These are phyloP conservation scores for Trichoderma pleuroti DNA, from an alignment of 2,329 filamentous ascomycete genomes.

Conservation along the genomic window DNA sequence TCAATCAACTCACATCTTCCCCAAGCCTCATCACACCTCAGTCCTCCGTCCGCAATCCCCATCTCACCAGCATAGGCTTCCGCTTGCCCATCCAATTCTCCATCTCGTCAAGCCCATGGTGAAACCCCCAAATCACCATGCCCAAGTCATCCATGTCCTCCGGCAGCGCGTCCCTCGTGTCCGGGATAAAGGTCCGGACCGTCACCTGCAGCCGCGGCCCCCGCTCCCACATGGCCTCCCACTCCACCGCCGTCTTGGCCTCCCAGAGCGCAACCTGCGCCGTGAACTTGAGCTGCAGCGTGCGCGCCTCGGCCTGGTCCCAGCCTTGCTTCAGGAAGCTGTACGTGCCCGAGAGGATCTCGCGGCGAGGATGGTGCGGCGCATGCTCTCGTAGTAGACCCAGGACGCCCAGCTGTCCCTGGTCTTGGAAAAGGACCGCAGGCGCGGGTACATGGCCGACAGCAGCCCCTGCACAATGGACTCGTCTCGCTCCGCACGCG, in stretches of 20 bases:
- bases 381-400: slow-evolving; percentile 17
- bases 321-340: slow-evolving; percentile 15
- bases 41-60: background rate
- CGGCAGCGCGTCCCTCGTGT: background rate
- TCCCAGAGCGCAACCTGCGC: slow-evolving; percentile 17
- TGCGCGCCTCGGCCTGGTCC: slow-evolving; percentile 12
- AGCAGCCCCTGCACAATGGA: background rate
- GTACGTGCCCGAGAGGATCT: slow-evolving; percentile 1
- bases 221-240: slow-evolving; percentile 11
- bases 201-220: slow-evolving; percentile 1
- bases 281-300: slow-evolving; percentile 11
- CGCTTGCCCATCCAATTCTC: background rate
- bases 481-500: slow-evolving; percentile 7
- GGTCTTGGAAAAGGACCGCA: background rate
- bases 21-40: background rate
- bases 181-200: background rate
- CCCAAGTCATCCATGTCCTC: slow-evolving; percentile 14
- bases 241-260: slow-evolving; percentile 12
- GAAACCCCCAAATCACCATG: background rate
- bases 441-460: background rate
- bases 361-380: slow-evolving; percentile 9
- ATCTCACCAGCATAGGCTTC: background rate
- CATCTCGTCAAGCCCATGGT: slow-evolving; percentile 6
- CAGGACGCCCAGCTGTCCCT: slow-evolving; percentile 4
- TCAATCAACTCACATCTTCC: background rate